Percentiles rank a stretch among this genome's conserved stretches.
These are phyloP conservation scores for Penicillium simplicissimum DNA, from an alignment of 495 filamentous ascomycete species.

Conservation along the genomic window DNA sequence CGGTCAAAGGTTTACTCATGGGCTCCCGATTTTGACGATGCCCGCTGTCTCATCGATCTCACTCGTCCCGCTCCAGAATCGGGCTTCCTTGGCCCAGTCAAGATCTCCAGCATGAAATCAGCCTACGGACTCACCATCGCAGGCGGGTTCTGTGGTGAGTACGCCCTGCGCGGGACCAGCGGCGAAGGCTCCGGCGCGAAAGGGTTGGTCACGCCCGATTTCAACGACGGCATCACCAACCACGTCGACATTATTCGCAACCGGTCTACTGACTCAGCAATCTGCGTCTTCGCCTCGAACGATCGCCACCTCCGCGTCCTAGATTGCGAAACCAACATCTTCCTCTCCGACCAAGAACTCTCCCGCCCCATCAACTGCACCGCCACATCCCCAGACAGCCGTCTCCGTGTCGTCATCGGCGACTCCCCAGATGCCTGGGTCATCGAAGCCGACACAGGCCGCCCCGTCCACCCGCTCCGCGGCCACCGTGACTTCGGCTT, in stretches of 20 bases:
- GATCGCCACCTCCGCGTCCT: constrained; percentile 75
- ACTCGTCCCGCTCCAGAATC: constrained; percentile 45
- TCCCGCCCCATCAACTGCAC: constrained; percentile 80
- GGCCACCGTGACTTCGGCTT: constrained; percentile 85
- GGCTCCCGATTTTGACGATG: constrained; percentile 40
- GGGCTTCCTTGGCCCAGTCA: constrained; percentile 42
- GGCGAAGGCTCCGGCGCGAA: constrained; percentile 67
- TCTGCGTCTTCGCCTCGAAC: constrained; percentile 81
- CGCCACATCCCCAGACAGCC: constrained; percentile 73
- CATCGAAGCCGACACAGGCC: constrained; percentile 63
- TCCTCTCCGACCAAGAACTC: constrained; percentile 60
- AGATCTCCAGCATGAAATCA: constrained; percentile 72
- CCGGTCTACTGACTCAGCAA: constrained; percentile 60
- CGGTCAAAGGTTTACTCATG: constrained; percentile 55
- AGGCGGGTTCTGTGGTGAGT: constrained; percentile 81
- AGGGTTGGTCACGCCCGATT: constrained; percentile 40
- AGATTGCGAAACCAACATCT: constrained; percentile 67
- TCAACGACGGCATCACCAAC: constrained; percentile 76
- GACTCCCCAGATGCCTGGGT: constrained; percentile 60
- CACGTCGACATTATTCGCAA: constrained; percentile 72
- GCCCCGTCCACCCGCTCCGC: constrained; percentile 54
- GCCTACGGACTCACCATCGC: constrained; percentile 69
- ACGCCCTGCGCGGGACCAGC: constrained; percentile 61
- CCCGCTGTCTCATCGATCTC: constrained; percentile 63
- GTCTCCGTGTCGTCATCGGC: constrained; percentile 77